Conservation (phyloP, 2,329 filamentous ascomycete genomes). For the Pseudocercospora fuligena region DNA sequence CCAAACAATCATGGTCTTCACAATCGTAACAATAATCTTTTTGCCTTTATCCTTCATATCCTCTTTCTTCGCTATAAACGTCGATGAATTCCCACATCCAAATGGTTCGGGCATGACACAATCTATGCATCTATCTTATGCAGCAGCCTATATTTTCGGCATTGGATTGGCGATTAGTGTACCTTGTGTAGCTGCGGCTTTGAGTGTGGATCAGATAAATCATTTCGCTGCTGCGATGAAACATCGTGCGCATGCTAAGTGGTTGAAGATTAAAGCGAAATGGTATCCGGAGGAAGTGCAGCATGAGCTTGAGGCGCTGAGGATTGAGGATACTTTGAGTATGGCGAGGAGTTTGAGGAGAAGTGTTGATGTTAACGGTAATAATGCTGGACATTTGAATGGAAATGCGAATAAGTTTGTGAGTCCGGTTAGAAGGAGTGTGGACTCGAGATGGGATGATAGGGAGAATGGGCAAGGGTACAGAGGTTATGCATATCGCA, state of each 20-base stretch:
- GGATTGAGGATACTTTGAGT: constrained; percentile 23
- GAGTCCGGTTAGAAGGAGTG: constrained; percentile 20
- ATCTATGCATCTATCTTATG: constrained; percentile 48
- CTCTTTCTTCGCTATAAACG: constrained; percentile 60
- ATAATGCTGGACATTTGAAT: constrained; percentile 8
- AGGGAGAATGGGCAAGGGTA: constrained; percentile 4
- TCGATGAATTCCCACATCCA: constrained; percentile 53
- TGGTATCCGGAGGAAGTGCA: constrained; percentile 4
- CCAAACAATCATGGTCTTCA: constrained; percentile 64
- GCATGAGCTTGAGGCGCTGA: constrained; percentile 11
- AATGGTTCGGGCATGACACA: constrained; percentile 23
- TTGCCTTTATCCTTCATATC: constrained; percentile 61
- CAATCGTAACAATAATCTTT: constrained; percentile 64
- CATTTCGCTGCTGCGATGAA: constrained; percentile 12
- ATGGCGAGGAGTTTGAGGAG: constrained; percentile 26
- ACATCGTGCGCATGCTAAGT: constrained; percentile 9
- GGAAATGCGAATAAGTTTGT: constrained; percentile 21
- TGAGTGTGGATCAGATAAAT: constrained; percentile 28
- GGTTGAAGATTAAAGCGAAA: constrained; percentile 9
- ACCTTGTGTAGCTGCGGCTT: constrained; percentile 30
- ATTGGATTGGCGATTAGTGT: constrained; percentile 60
- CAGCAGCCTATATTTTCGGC: constrained; percentile 61
- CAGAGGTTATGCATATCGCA: constrained; percentile 2
- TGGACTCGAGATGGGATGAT: constrained; percentile 11
- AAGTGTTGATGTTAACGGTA: constrained; percentile 26